Evolutionary conservation across 768 basidiomycete species (phyloP).

Genomic region (Suillus bovinus): DNA sequence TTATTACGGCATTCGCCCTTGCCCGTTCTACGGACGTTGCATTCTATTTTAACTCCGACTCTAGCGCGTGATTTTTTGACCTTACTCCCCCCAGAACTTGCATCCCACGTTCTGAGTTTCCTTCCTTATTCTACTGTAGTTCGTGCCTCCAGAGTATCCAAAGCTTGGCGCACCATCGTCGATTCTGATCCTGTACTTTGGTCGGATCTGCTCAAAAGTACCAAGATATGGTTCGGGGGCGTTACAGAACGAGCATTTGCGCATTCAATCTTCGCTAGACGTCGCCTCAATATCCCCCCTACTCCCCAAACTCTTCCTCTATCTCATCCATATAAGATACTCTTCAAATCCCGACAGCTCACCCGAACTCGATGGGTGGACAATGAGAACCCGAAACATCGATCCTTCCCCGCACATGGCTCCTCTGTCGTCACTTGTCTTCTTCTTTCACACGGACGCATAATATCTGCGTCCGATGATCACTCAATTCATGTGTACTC

Average conservation of each 20-base stretch:
- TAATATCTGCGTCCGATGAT: constrained; percentile 97
- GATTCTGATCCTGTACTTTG: constrained; percentile 90
- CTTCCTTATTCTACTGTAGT: constrained; percentile 83
- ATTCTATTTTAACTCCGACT: constrained; percentile 86
- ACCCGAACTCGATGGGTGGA: constrained; percentile 80
- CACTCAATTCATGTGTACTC: constrained; percentile 95
- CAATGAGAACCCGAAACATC: constrained; percentile 69
- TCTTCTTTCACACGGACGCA: constrained; percentile 90
- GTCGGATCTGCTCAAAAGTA: constrained; percentile 81
- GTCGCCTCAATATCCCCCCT: constrained; percentile 42
- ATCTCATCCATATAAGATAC: constrained; percentile 86
- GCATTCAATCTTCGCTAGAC: constrained; percentile 62
- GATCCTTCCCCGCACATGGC: constrained; percentile 87
- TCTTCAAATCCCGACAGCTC: constrained; percentile 89
- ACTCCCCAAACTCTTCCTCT: constrained; percentile 57
- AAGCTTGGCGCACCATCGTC: constrained; percentile 87
- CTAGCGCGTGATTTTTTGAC: constrained; percentile 94
- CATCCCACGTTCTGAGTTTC: constrained; percentile 83
- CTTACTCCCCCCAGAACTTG: constrained; percentile 88
- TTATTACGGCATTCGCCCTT: constrained; percentile 90
- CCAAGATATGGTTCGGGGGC: constrained; percentile 88
- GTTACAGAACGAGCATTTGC: constrained; percentile 83
- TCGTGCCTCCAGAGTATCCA: constrained; percentile 86
- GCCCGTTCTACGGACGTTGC: constrained; percentile 86
- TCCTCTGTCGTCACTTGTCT: constrained; percentile 93